Evolutionary conservation across 1,284 basidiomycete genomes (phyloP).

Genomic region (Apiotrichum montevideense): DNA sequence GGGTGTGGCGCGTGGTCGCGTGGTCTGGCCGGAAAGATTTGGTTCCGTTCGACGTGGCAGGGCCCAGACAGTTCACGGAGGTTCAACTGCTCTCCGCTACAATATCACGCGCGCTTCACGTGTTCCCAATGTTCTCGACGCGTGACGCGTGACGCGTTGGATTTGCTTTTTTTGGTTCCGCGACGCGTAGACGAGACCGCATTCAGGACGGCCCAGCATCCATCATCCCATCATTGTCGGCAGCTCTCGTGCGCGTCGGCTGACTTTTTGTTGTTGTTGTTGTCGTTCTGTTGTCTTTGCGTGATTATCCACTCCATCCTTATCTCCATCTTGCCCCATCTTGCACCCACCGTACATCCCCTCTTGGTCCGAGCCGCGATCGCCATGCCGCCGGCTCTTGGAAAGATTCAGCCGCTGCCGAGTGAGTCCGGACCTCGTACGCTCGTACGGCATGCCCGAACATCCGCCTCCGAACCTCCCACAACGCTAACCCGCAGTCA

Average conservation of each 20-base stretch:
- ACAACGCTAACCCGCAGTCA: slow-evolving; percentile 23
- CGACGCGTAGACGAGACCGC: not conserved
- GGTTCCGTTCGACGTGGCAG: too few species aligned
- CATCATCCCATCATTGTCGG: too few species aligned
- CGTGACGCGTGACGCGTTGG: too few species aligned
- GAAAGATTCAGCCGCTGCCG: slow-evolving; percentile 38
- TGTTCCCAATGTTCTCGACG: too few species aligned
- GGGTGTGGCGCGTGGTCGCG: too few species aligned
- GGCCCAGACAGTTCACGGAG: too few species aligned
- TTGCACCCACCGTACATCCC: too few species aligned
- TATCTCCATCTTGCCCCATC: not conserved
- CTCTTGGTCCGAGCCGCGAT: not conserved
- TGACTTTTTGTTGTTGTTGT: not conserved
- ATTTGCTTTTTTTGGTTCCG: not conserved
- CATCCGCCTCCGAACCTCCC: not conserved
- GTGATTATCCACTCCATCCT: not conserved
- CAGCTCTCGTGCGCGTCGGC: not conserved
- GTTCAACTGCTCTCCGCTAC: too few species aligned
- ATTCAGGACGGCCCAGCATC: too few species aligned
- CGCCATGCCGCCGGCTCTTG: slow-evolving; percentile 39
- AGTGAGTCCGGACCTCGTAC: slow-evolving; percentile 15
- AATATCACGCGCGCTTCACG: too few species aligned
- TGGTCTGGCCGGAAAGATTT: too few species aligned
- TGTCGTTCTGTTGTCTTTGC: too few species aligned
- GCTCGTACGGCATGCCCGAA: not conserved